phyloP scores from a whole-genome alignment of 768 basidiomycete species.

The Brasilioporus rufonigricans region DNA sequence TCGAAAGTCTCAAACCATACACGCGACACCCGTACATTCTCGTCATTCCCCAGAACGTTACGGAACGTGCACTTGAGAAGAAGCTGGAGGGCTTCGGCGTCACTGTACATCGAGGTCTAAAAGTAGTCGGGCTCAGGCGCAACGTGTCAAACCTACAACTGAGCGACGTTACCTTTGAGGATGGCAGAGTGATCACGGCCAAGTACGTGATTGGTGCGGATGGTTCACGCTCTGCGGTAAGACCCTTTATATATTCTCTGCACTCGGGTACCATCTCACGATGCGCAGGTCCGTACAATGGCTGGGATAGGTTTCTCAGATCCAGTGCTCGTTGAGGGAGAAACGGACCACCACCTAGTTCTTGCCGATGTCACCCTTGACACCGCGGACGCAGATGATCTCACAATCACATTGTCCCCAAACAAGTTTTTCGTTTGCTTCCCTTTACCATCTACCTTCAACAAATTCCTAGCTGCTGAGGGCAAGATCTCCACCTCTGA shows the following conservation, averaged over 20 bases:
- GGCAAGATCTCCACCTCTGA: conserved; percentile 9
- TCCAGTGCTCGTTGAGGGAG: conserved; percentile 33
- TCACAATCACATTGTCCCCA: conserved; percentile 23
- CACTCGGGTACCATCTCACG: not conserved
- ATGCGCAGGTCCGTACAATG: conserved; percentile 40
- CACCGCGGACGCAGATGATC: not conserved
- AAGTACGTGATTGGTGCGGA: conserved; percentile 53
- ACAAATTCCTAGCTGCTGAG: conserved; percentile 10
- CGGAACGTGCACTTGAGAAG: conserved; percentile 41
- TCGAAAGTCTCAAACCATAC: conserved; percentile 36
- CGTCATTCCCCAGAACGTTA: conserved; percentile 42
- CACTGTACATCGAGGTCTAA: conserved; percentile 36
- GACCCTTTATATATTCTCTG: conserved; percentile 7
- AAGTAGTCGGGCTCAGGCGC: conserved; percentile 37
- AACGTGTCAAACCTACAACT: conserved; percentile 27
- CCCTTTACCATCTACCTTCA: conserved; percentile 35
- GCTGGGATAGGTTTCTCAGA: conserved; percentile 44
- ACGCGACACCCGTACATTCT: conserved; percentile 45
- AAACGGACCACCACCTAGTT: conserved; percentile 31
- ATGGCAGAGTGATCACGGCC: conserved; percentile 41
- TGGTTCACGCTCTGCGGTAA: conserved; percentile 45
- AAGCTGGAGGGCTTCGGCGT: conserved; percentile 34
- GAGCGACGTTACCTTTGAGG: conserved; percentile 45
- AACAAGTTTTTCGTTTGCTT: conserved; percentile 36
- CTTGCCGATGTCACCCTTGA: conserved; percentile 47